These are phyloP conservation scores for Leptographium lundbergii DNA, from an alignment of 2,329 filamentous ascomycete species.

Conservation along the genomic window DNA sequence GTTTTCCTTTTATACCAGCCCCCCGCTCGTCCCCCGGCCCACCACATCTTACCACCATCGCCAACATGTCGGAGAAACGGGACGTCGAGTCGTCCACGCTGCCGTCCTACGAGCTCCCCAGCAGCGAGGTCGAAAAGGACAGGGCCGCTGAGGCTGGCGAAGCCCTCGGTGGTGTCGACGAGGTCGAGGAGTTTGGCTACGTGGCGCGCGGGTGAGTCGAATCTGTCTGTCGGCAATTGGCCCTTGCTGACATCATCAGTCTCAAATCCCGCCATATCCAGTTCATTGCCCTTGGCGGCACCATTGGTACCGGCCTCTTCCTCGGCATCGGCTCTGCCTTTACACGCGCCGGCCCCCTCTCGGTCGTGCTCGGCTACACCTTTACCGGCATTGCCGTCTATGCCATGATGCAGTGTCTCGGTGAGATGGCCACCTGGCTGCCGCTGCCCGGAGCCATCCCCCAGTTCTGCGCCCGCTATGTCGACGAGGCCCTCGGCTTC, in stretches of 20 bases:
- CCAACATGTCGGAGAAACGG: slow-evolving; percentile 8
- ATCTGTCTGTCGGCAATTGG: background rate
- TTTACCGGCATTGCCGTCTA: slow-evolving; percentile 31
- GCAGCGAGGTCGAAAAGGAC: slow-evolving; percentile 4
- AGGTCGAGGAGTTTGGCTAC: slow-evolving; percentile 11
- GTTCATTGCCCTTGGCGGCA: slow-evolving; percentile 34
- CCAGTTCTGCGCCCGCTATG: slow-evolving; percentile 34
- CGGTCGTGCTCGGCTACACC: slow-evolving; percentile 28
- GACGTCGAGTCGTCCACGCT: slow-evolving; percentile 8
- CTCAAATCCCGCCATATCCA: slow-evolving; percentile 32
- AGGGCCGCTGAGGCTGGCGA: slow-evolving; percentile 2
- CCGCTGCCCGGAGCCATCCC: slow-evolving; percentile 42
- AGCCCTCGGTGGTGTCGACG: slow-evolving; percentile 6
- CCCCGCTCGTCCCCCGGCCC: background rate
- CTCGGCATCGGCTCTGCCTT: slow-evolving; percentile 33
- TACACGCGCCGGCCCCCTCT: slow-evolving; percentile 28
- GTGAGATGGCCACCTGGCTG: slow-evolving; percentile 49
- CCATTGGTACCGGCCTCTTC: slow-evolving; percentile 36
- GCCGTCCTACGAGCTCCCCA: slow-evolving; percentile 6
- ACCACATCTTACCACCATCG: background rate
- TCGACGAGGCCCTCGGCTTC: slow-evolving; percentile 33
- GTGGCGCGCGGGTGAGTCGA: slow-evolving; percentile 8
- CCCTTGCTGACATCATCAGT: background rate
- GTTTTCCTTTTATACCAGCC: background rate
- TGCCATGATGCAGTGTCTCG: slow-evolving; percentile 29